Evolutionary conservation across 2,329 filamentous ascomycete genomes (phyloP), one percentile per base, ranked within the genome.

Genomic region (Xylariaceae sp.): DNA sequence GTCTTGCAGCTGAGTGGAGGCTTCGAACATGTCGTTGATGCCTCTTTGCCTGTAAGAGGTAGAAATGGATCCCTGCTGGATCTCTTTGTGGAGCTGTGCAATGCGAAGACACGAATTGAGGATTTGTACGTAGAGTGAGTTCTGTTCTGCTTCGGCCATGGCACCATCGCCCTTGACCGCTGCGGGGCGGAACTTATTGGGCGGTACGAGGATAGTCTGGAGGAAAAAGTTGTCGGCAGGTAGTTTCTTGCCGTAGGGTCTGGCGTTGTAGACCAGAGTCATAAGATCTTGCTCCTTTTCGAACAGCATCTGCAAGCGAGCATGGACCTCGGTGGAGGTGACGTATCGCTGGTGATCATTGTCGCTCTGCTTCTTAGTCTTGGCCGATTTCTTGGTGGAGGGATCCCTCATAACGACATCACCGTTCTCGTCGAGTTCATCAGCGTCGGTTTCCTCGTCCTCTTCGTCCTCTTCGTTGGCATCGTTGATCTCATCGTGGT

Each of bases 191-290:
- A 87, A 99, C 60, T 85, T 87, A 66, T 96, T 99, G 2, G 94
- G 94, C 2, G 95, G 90, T 0, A 99, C 90, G 12, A 97, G 75
- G 45, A 99, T 75, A 33, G 84, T 86, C 49, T 87, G 85, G 49
- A 97, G 76, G 71, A 99, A 99, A 71, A 99, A 97, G 85, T 97
- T 96, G 58, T 96, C 88, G 1, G 89, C 82, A 2, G 75, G 83
- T n/a, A 90, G 71, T 48, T 77, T 81, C 64, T 81, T 84, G 5
- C 77, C 74, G 9, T 68, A 67, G 5, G 86, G 82, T 50, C 86
- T 84, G 15, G 89, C 86, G 64, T 85, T 87, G 71, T 96, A 99
- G 5, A 99, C 74, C n/a, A 96, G 75, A 14, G 83, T 78, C 39
- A 99, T 68, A 31, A 99, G 77, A 39, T 96, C 90, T 54, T 86